Base-by-base conservation (phyloP, 192 early-diverging fungal genomes). In the Linnemannia schmuckeri region DNA sequence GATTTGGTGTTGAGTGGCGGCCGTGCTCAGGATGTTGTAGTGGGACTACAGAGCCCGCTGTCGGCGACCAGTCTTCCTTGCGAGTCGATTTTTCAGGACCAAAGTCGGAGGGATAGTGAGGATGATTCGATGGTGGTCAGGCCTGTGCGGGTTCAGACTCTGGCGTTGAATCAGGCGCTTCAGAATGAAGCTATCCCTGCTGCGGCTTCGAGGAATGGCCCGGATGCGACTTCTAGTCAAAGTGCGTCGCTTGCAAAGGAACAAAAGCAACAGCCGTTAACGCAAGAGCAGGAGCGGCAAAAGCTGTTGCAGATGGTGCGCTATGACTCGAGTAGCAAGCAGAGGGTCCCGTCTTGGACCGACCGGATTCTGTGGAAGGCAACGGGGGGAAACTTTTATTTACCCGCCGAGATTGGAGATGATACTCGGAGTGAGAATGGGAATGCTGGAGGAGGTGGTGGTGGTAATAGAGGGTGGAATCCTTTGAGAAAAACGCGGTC, bases 331-430 rank as follows among this genome's bases (percentile, higher is more conserved):
- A 85, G 87, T 6, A 75, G 76, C 44, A 90, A 92, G 70, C 88
- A 92, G 57, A 74, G 91, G 8, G 76, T 92, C 1, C 91, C 91
- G 12, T 89, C 89, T 24, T 91, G 90, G 90, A 91, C 90, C 0
- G 90, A 91, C 42, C 78, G 90, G n/a, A 91, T 91, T 35, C 73
- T 91, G 0, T 91, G 89, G 88, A 82, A 87, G 20, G 76, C 85
- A 3, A 87, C 85, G 41, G 83, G 83, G 2, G 83, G 83, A 0
- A 86, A 86, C 47, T 66, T 68, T 54, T 86, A 86, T 57, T 33
- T 86, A 61, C 83, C 83, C 0, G 10, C 55, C 13, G 83, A 86
- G 63, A 86, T 86, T 55, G 83, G 83, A 2, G 83, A 86, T 35
- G 79, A 86, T 44, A 77, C 83, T 6, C 40, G 83, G 47, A 80